Evolutionary conservation across 1,284 basidiomycete species (phyloP).

Genomic region (Leccinum insigne): DNA sequence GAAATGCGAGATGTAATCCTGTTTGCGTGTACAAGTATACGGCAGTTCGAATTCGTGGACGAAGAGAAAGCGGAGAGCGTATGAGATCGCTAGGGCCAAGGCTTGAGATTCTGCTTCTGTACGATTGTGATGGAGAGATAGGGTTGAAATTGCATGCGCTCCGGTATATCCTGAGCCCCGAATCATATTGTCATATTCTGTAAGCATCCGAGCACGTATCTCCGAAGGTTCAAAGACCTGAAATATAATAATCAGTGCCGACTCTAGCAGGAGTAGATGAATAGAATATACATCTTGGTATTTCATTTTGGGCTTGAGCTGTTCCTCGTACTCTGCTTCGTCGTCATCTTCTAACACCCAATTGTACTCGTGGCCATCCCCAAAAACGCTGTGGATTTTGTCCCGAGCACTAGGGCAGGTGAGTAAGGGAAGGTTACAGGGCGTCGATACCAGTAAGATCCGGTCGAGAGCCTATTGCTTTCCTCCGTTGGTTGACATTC

Average conservation of each 20-base stretch:
- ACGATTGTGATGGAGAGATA: slow-evolving; percentile 68
- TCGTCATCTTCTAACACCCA: slow-evolving; percentile 90
- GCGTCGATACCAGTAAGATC: slow-evolving; percentile 82
- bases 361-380: slow-evolving; percentile 62
- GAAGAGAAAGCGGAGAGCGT: slow-evolving; percentile 79
- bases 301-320: slow-evolving; percentile 72
- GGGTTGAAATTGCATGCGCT: slow-evolving; percentile 91
- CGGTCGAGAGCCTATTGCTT: slow-evolving; percentile 63
- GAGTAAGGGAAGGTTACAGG: slow-evolving; percentile 20
- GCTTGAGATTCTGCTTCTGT: slow-evolving; percentile 67
- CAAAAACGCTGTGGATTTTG: slow-evolving; percentile 86
- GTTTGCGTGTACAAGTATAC: slow-evolving; percentile 77
- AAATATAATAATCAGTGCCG: slow-evolving; percentile 10
- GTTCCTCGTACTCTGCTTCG: slow-evolving; percentile 56
- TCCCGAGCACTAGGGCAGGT: slow-evolving; percentile 80
- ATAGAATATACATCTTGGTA: slow-evolving; percentile 80
- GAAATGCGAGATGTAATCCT: slow-evolving; percentile 87
- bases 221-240: slow-evolving; percentile 99
- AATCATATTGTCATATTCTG: slow-evolving; percentile 94
- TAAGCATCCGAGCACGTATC: slow-evolving; percentile 89
- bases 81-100: slow-evolving; percentile 81
- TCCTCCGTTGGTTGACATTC: slow-evolving; percentile 60
- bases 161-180: slow-evolving; percentile 88
- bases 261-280: slow-evolving; percentile 9
- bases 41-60: too few relatives aligned